Evolutionary conservation across 2,329 filamentous ascomycete species (phyloP), one percentile per base, ranked within the genome.

Genomic region (Lasiodiplodia sp.): DNA sequence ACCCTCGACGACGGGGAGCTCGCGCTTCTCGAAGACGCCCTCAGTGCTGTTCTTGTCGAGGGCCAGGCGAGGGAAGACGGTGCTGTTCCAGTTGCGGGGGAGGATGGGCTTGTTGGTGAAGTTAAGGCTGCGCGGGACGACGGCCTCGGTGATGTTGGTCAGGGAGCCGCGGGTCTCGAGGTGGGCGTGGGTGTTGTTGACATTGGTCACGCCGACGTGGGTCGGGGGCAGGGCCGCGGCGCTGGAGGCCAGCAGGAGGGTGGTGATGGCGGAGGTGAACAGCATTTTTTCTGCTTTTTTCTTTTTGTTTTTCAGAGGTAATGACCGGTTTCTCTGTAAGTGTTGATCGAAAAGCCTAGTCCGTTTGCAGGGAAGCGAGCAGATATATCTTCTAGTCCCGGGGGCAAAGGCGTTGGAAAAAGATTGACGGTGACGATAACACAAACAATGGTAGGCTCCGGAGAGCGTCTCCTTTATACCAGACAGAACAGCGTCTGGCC

Each of bases 11-110:
- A 28, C 57, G 57, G n/a, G n/a, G 40, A 55, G 18, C 23, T 44
- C 37, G 51, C 63, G 63, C 63, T 66, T 66, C 21, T 66, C 63
- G 37, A 66, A 66, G 63, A 66, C 34, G 37, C 63, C 63, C 63
- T 66, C 63, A 23, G 49, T 57, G 51, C 34, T 37, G 63, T 55
- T 66, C 51, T 55, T 57, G 51, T 55, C 21, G 51, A 66, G 63
- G 2, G 63, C 16, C n/a, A 57, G 63, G 25, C 52, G 52, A 7
- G 63, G 52, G 37, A 57, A 57, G 63, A 56, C 31, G 57, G 57
- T 37, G 8, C 38, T 58, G 34, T 58, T 21, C 34, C 23, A 21
- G 34, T 14, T 37, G 31, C 31, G 31, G 1, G 31, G 31, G 31
- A 34, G 31, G 31, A 34, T 34, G 31, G 31, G 31, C 56, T 47